A percentile compares a stretch with the other conserved stretches of the same genome.
Conservation (phyloP, 352 stramenopile species). For the Globisporangium iwayamae region DNA sequence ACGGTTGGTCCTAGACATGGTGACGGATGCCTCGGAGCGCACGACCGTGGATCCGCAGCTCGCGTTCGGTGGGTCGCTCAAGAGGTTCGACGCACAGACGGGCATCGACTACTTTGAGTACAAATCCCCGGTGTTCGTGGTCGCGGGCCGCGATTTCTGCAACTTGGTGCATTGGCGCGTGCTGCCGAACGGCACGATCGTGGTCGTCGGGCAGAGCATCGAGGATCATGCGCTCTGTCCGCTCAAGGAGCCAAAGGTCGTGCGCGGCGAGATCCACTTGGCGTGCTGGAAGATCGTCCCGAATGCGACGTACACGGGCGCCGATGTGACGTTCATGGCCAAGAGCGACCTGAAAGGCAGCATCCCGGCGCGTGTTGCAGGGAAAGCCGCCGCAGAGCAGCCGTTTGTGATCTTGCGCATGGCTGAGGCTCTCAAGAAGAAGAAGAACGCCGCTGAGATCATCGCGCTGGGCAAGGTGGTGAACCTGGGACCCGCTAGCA, state of each 20-base stretch:
- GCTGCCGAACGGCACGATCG: slow-evolving; percentile 52
- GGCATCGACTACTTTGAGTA: slow-evolving; percentile 71
- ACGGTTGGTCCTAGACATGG: slow-evolving; percentile 46
- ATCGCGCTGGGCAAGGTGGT: slow-evolving; percentile 35
- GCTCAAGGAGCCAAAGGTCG: slow-evolving; percentile 63
- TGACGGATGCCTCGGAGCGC: slow-evolving; percentile 45
- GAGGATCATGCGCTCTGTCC: slow-evolving; percentile 52
- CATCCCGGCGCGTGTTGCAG: slow-evolving; percentile 58
- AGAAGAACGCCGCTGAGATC: slow-evolving; percentile 30
- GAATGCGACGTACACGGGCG: slow-evolving; percentile 50
- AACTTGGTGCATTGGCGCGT: slow-evolving; percentile 72
- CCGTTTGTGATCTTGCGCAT: slow-evolving; percentile 62
- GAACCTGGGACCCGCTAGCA: slow-evolving; percentile 26
- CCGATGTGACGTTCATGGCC: slow-evolving; percentile 60
- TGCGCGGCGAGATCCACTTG: slow-evolving; percentile 64
- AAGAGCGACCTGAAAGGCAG: slow-evolving; percentile 73
- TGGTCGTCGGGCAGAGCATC: slow-evolving; percentile 67
- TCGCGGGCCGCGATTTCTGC: slow-evolving; percentile 70
- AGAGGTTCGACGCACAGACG: slow-evolving; percentile 52
- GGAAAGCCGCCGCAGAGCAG: slow-evolving; percentile 62
- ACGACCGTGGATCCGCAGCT: slow-evolving; percentile 59
- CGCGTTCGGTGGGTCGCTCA: slow-evolving; percentile 36
- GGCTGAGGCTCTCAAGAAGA: slow-evolving; percentile 51
- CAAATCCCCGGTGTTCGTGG: slow-evolving; percentile 67
- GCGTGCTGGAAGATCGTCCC: slow-evolving; percentile 65